Conservation (phyloP, 768 basidiomycete genomes). For the Lepiota subincarnata region DNA sequence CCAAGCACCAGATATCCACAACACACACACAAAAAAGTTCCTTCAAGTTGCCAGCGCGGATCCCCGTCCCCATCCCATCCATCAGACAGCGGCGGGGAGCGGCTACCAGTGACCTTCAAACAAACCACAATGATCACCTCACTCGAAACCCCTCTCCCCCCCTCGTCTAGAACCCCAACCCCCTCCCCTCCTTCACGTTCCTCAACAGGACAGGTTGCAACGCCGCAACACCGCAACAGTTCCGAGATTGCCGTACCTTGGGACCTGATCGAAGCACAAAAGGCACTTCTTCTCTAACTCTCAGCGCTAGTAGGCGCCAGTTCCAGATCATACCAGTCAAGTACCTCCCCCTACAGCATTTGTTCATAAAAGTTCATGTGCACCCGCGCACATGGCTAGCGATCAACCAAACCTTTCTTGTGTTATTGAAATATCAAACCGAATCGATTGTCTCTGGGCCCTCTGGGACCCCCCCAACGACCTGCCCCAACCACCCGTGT, state of each 20-base stretch:
- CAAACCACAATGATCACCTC: not conserved
- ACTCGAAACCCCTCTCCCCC: not conserved
- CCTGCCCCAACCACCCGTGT: too few species aligned
- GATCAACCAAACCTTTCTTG: not conserved
- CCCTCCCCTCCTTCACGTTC: not conserved
- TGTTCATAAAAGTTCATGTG: not conserved
- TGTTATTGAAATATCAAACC: not conserved
- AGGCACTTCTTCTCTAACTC: too few species aligned
- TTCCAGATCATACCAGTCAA: not conserved
- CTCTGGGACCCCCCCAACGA: too few species aligned
- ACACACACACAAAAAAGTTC: too few species aligned
- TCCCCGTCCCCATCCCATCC: not conserved
- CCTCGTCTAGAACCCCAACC: not conserved
- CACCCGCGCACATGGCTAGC: not conserved
- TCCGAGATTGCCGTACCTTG: not conserved
- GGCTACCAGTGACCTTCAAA: not conserved
- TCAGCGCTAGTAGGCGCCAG: too few species aligned
- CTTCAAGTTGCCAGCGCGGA: not conserved
- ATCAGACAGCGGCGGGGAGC: not conserved
- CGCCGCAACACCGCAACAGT: too few species aligned
- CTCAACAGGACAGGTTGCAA: not conserved
- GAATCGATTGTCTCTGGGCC: not conserved
- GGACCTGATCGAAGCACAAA: too few species aligned
- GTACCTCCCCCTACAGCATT: not conserved
- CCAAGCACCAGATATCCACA: too few species aligned